phyloP scores from a whole-genome alignment of 441 rosid species.

The Erodium moschatum region DNA sequence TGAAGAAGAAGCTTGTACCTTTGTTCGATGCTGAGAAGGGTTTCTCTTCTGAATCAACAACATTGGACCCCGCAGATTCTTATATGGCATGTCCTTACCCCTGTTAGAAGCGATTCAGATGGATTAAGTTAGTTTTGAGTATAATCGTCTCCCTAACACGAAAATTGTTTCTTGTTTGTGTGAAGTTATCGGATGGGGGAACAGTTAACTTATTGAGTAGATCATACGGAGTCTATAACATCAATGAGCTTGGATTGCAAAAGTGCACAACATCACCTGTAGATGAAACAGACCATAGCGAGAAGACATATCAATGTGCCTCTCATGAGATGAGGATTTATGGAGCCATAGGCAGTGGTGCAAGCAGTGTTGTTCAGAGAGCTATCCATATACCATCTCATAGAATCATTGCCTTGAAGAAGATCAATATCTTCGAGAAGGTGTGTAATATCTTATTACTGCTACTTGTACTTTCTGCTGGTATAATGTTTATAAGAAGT shows the following conservation, averaged over 20 bases:
- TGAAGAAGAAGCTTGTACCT: constrained; percentile 75
- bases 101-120: neutral
- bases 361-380: constrained; percentile 88
- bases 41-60: constrained; percentile 52
- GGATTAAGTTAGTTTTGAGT: neutral
- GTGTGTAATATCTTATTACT: constrained; percentile 24
- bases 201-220: constrained; percentile 78
- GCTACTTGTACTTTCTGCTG: neutral
- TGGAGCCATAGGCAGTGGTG: constrained; percentile 87
- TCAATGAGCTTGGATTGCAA: constrained; percentile 85
- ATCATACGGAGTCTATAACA: constrained; percentile 83
- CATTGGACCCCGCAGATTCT: constrained; percentile 54
- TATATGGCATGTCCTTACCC: constrained; percentile 43
- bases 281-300: constrained; percentile 48
- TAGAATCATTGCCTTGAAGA: constrained; percentile 70
- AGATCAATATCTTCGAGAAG: constrained; percentile 82
- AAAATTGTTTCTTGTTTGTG: constrained; percentile 11
- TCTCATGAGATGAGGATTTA: constrained; percentile 84
- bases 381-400: constrained; percentile 79
- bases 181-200: constrained; percentile 80
- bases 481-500: constrained; percentile 5
- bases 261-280: constrained; percentile 55
- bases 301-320: constrained; percentile 77
- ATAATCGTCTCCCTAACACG: constrained; percentile 9
- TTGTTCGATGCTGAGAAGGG: constrained; percentile 92